Evolutionary conservation across 352 stramenopile species (phyloP), one percentile per base, ranked within the genome.

Genomic region (Thalassiosira hispida): DNA sequence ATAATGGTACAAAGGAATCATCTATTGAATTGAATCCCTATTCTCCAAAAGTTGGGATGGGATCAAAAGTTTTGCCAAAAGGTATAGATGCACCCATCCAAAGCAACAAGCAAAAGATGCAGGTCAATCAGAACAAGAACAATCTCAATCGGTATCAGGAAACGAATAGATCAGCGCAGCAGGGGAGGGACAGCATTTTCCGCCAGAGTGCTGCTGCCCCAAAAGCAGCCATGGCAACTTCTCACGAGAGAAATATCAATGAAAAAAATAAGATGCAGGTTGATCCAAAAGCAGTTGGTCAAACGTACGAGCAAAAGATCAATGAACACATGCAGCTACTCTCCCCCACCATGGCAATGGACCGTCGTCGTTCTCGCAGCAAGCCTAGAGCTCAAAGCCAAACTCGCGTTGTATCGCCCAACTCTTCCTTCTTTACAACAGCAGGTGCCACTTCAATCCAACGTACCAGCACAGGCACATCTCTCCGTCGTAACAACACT

Each of bases 1-100:
- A 66, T 52, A 33, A 52, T n/a, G 57, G 57, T 33, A 66, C 57
- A n/a, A 7, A 51, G 14, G 31, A 66, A 55, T 55, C 35, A 12
- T 66, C 53, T 47, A 22, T 55, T n/a, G 57, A 66, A 25, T 51
- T 66, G 57, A 66, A 66, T 66, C 40, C 57, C 25, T 66, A 66
- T 51, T 2, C 57, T 55, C 20, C 35, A 16, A 66, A 55, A 9
- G 57, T n/a, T n/a, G n/a, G n/a, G n/a, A n/a, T n/a, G n/a, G n/a
- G n/a, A n/a, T n/a, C n/a, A n/a, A n/a, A n/a, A n/a, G n/a, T n/a
- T n/a, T n/a, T n/a, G n/a, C n/a, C n/a, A n/a, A n/a, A n/a, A n/a
- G n/a, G n/a, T n/a, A n/a, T n/a, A n/a, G n/a, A n/a, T n/a, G n/a
- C n/a, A n/a, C n/a, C n/a, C n/a, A n/a, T n/a, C n/a, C n/a, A n/a